Conservation (phyloP, 495 filamentous ascomycete genomes). For the Mycothermus thermophilus region DNA sequence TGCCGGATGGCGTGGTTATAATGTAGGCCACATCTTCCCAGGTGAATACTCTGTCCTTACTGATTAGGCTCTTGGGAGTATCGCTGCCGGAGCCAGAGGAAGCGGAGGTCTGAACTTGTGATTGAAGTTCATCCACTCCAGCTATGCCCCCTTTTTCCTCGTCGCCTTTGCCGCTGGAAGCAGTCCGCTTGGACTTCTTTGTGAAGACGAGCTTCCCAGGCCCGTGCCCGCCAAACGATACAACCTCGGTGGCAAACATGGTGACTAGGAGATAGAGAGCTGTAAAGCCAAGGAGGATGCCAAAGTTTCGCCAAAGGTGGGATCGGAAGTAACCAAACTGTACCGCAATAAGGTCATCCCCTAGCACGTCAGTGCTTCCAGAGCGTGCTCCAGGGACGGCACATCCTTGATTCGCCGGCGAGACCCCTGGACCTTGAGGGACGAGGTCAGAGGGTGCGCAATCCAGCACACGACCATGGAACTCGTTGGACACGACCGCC, state of each 20-base stretch:
- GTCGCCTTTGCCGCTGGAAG: too few relatives aligned
- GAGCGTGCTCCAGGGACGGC: slow-evolving; percentile 39
- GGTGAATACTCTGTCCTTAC: slow-evolving; percentile 34
- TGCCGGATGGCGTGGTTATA: slow-evolving; percentile 48
- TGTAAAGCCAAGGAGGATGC: slow-evolving; percentile 55
- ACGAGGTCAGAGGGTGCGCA: slow-evolving; percentile 39
- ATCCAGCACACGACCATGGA: slow-evolving; percentile 38
- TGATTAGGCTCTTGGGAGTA: slow-evolving; percentile 5
- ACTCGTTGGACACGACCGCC: slow-evolving; percentile 54
- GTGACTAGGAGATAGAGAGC: slow-evolving; percentile 58
- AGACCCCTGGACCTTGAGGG: slow-evolving; percentile 43
- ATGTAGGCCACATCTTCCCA: slow-evolving; percentile 51
- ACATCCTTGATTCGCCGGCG: slow-evolving; percentile 45
- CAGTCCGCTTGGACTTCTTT: slow-evolving; percentile 16
- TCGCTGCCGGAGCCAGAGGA: slow-evolving; percentile 13
- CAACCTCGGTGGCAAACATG: slow-evolving; percentile 43
- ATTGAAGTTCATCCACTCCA: too few relatives aligned
- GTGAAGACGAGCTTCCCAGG: slow-evolving; percentile 22
- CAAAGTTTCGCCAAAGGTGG: slow-evolving; percentile 73
- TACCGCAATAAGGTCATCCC: slow-evolving; percentile 44
- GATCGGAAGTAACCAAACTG: slow-evolving; percentile 44
- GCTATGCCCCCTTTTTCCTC: too few relatives aligned
- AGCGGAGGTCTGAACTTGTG: too few relatives aligned
- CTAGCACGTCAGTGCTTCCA: slow-evolving; percentile 39
- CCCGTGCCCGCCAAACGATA: slow-evolving; percentile 28